phyloP scores from a whole-genome alignment of 139 green algal species.

The Chlamydomonas eustigma region DNA sequence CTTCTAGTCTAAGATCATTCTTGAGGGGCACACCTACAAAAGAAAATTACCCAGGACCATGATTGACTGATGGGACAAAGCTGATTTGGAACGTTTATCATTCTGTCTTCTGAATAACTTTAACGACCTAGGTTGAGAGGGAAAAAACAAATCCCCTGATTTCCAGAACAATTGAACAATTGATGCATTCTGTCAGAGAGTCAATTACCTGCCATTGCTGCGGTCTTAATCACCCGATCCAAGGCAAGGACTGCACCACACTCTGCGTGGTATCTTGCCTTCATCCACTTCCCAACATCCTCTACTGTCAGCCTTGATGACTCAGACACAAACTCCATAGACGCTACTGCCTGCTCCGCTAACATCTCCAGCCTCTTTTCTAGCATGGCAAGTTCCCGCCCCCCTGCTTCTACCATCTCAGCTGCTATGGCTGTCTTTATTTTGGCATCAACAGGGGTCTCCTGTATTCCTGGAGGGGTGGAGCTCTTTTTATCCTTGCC shows the following conservation, averaged over 20 bases:
- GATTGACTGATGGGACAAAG: too few relatives aligned
- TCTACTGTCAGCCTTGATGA: not conserved
- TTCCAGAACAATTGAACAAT: too few relatives aligned
- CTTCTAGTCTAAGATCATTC: slow-evolving; percentile 48
- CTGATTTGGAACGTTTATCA: too few relatives aligned
- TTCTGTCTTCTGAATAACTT: too few relatives aligned
- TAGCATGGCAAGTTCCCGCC: slow-evolving; percentile 35
- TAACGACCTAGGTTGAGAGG: too few relatives aligned
- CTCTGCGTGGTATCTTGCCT: slow-evolving; percentile 40
- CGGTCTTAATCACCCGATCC: slow-evolving; percentile 40
- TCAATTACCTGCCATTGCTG: slow-evolving; percentile 44
- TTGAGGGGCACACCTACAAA: slow-evolving; percentile 45
- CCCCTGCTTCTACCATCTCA: slow-evolving; percentile 23
- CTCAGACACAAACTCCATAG: slow-evolving; percentile 6
- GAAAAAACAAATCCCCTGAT: too few relatives aligned
- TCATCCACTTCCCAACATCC: not conserved
- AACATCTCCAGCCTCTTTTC: slow-evolving; percentile 30
- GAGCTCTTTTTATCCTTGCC: not conserved
- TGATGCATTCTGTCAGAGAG: too few relatives aligned
- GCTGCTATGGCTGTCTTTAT: slow-evolving; percentile 24
- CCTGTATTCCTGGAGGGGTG: too few relatives aligned
- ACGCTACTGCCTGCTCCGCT: slow-evolving; percentile 4
- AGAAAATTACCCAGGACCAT: too few relatives aligned
- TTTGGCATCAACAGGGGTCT: slow-evolving; percentile 2
- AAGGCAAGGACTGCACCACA: slow-evolving; percentile 67